phyloP scores from a whole-genome alignment of 1,284 basidiomycete species.

The Pascua sp. region DNA sequence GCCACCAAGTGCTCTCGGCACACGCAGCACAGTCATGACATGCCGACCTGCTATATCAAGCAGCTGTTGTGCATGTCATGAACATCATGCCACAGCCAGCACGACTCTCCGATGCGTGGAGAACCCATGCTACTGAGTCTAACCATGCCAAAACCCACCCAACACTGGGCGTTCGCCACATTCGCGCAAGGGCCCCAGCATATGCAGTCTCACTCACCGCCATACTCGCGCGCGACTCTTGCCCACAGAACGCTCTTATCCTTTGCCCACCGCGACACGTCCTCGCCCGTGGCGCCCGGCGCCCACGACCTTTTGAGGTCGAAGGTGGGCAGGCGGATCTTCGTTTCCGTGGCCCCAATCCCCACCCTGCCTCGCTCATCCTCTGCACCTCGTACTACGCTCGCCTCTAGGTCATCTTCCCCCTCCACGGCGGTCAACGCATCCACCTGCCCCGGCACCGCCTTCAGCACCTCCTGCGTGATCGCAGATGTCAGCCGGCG shows the following conservation, averaged over 20 bases:
- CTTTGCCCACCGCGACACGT: constrained; percentile 45
- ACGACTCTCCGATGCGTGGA: too few species aligned
- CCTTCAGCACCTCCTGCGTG: constrained; percentile 24
- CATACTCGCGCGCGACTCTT: constrained; percentile 31
- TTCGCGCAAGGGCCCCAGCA: too few species aligned
- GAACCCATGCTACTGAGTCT: too few species aligned
- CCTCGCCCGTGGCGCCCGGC: constrained; percentile 47
- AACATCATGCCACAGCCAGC: too few species aligned
- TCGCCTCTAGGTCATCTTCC: constrained; percentile 20
- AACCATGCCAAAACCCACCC: too few species aligned
- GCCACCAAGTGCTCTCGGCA: too few species aligned
- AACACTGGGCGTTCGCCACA: too few species aligned
- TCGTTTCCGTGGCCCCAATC: not conserved
- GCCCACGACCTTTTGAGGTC: constrained; percentile 50
- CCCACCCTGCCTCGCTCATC: not conserved
- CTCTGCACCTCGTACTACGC: not conserved
- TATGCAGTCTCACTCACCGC: constrained; percentile 47
- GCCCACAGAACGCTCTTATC: constrained; percentile 51
- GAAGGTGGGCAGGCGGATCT: constrained; percentile 41
- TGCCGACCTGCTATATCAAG: too few species aligned
- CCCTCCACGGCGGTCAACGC: constrained; percentile 36
- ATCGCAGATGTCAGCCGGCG: constrained; percentile 33
- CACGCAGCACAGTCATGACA: too few species aligned
- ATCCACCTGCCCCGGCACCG: constrained; percentile 44
- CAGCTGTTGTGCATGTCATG: too few species aligned